phyloP scores from a whole-genome alignment of 805 yeast species.

The Sungouiella thailandica region DNA sequence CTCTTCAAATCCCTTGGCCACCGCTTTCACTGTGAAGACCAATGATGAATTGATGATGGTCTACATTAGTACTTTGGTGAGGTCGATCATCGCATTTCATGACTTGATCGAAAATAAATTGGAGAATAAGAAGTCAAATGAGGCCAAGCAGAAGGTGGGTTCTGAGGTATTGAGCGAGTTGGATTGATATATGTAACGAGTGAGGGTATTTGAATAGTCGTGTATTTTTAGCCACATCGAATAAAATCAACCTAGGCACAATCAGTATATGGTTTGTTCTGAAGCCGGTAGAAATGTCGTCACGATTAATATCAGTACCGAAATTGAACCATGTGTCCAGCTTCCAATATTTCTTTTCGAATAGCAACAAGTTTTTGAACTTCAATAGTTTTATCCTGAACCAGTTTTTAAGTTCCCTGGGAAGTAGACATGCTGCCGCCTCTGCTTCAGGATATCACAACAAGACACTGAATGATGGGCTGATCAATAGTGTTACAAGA shows the following conservation, averaged over 20 bases:
- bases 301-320: conserved; percentile 14
- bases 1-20: conserved; percentile 52
- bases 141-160: conserved; percentile 17
- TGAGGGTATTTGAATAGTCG: conserved; percentile 5
- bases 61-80: conserved; percentile 81
- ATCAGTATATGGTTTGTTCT: not conserved
- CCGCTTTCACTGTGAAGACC: conserved; percentile 87
- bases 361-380: conserved; percentile 25
- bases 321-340: conserved; percentile 19
- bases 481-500: conserved; percentile 37
- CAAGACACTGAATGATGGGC: not conserved
- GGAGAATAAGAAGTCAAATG: conserved; percentile 51
- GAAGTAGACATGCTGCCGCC: conserved; percentile 2
- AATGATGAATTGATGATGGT: conserved; percentile 95
- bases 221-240: conserved; percentile 8
- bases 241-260: not conserved
- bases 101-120: conserved; percentile 94
- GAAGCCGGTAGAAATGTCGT: conserved; percentile 10
- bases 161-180: not conserved
- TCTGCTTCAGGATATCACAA: no score
- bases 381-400: conserved; percentile 33
- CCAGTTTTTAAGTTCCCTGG: conserved; percentile 15
- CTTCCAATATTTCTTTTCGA: conserved; percentile 35
- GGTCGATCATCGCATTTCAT: conserved; percentile 94
- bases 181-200: not conserved